phyloP scores from a whole-genome alignment of 495 filamentous ascomycete genomes.

The Astrothelium macrocarpum region DNA sequence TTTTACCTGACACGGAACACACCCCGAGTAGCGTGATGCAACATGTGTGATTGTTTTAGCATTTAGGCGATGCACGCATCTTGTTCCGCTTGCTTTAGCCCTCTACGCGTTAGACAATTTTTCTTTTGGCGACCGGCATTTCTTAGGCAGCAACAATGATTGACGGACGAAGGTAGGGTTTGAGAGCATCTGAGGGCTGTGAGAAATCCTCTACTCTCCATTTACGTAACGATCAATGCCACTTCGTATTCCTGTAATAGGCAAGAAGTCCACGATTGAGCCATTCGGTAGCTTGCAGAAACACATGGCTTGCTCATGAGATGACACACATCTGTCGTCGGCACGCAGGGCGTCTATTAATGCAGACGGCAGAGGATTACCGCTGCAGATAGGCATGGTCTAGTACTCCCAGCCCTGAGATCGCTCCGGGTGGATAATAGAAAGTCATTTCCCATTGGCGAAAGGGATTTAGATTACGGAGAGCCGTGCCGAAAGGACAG shows the following conservation, averaged over 20 bases:
- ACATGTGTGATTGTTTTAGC: neutral
- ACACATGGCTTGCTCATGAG: conserved; percentile 1
- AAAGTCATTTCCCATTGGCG: neutral
- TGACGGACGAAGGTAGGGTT: neutral
- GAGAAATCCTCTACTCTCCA: neutral
- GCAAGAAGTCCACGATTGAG: neutral
- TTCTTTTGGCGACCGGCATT: neutral
- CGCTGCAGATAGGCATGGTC: neutral
- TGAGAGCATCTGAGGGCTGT: neutral
- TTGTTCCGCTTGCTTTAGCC: neutral
- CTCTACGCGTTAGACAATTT: neutral
- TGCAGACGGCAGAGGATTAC: neutral
- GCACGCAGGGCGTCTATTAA: neutral
- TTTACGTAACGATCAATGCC: neutral
- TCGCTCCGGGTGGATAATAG: neutral
- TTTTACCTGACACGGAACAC: neutral
- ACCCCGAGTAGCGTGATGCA: neutral
- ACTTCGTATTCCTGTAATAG: neutral
- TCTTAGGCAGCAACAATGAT: neutral
- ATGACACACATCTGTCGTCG: neutral
- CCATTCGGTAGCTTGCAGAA: neutral
- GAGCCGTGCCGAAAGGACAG: neutral
- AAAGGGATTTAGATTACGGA: neutral
- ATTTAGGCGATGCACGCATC: neutral
- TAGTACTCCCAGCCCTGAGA: neutral